Base-by-base conservation (phyloP, 2,329 filamentous ascomycete genomes). In the Tolypocladium capitatum region DNA sequence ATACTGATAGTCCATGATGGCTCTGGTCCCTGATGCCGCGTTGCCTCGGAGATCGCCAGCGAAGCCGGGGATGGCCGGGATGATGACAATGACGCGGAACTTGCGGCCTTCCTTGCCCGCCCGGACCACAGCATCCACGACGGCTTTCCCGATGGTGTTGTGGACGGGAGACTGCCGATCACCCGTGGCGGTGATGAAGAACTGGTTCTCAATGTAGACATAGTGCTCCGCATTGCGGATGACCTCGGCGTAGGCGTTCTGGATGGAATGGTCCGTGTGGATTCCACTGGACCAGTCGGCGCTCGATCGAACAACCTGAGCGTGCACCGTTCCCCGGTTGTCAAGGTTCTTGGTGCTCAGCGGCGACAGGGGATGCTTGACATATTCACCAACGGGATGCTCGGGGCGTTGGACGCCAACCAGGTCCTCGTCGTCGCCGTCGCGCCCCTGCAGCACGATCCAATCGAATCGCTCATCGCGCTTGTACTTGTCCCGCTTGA, bases 1-100 rank as follows among this genome's bases (percentile, higher is more conserved):
- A 73, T 92, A 98, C 62, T 97, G 92, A 60, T 95, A 97, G 62
- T 97, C 90, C 88, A 98, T 97, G 58, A 97, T 98, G 11, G 90
- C 91, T 44, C 88, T 70, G 0, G 91, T 97, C 10, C 91, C 91
- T 1, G 80, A 79, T 0, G 91, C 91, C 20, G 85, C 88, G 56
- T 86, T 81, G 13, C 89, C 81, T 48, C 90, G 74, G 30, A 98
- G 73, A 60, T 97, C 91, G 42, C 91, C 91, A 0, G 91, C 90
- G 57, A 98, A 98, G 0, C 91, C 92, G 8, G 92, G 91, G 49
- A 98, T 84, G 1, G 88, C 83, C 2, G 92, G 92, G 46, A 97
- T 94, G 24, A 97, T 56, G 48, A 95, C 78, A 51, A 98, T 94
- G 54, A 98, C 80, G 24, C 85, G 75, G 71, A 97, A 98, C 55